Evolutionary conservation across 441 rosid species (phyloP).

Genomic region (Melastoma candidum): DNA sequence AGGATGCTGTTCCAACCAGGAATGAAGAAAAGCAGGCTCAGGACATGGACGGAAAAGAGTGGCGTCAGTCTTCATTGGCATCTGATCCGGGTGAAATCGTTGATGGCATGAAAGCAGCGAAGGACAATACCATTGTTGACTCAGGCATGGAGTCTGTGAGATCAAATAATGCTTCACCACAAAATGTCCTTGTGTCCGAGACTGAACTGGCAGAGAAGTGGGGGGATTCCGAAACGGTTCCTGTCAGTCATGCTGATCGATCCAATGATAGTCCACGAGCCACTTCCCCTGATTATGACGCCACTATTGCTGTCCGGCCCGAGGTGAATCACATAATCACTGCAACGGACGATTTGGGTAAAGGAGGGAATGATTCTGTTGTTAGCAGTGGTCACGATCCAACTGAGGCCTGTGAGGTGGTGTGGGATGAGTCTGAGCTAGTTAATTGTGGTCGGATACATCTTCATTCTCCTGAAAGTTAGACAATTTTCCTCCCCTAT

Average conservation of each 20-base stretch:
- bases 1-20: constrained; percentile 13
- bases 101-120: too few species aligned
- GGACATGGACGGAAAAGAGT: constrained; percentile 16
- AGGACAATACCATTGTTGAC: too few species aligned
- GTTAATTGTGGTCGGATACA: constrained; percentile 90
- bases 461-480: constrained; percentile 86
- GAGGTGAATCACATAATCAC: too few species aligned
- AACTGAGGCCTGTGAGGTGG: constrained; percentile 27
- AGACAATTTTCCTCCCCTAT: constrained; percentile 36
- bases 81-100: too few species aligned
- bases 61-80: constrained; percentile 8
- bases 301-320: constrained; percentile 10
- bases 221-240: too few species aligned
- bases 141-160: too few species aligned
- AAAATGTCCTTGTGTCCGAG: too few species aligned
- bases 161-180: too few species aligned
- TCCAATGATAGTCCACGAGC: too few species aligned
- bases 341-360: constrained; percentile 19
- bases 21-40: constrained; percentile 17
- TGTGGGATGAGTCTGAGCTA: constrained; percentile 46
- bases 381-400: constrained; percentile 39
- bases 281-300: too few species aligned
- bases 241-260: too few species aligned
- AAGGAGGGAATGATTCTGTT: constrained; percentile 28
- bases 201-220: too few species aligned